Conservation (phyloP, 2,329 filamentous ascomycete species). For the Diaporthe sp. region DNA sequence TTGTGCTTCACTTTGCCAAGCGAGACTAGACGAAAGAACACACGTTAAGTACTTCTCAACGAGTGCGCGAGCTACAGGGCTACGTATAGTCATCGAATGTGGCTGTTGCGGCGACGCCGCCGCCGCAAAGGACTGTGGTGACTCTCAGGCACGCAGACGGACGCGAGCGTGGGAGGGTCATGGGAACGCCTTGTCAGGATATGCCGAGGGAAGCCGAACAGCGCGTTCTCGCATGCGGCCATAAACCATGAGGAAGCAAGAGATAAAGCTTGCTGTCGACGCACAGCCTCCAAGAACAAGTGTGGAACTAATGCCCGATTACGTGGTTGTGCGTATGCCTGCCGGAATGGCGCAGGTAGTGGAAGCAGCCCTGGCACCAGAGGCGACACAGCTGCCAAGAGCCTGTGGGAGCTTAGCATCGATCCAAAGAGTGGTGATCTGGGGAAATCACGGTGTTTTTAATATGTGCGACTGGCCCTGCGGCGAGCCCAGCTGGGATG, state of each 20-base stretch:
- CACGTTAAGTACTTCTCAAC: background rate
- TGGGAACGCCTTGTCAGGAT: background rate
- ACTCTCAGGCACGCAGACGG: background rate
- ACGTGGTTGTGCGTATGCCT: background rate
- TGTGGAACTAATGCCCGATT: background rate
- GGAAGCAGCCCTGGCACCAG: background rate
- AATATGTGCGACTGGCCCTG: constrained; percentile 4
- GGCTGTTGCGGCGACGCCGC: background rate
- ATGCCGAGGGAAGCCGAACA: background rate
- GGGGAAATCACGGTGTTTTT: constrained; percentile 17
- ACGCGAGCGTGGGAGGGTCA: background rate
- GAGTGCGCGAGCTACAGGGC: too few species aligned
- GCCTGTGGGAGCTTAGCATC: constrained; percentile 26
- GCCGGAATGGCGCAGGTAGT: background rate
- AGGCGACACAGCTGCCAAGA: background rate
- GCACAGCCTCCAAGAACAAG: background rate
- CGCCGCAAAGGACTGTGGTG: background rate
- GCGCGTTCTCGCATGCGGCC: too few species aligned
- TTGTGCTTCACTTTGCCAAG: background rate
- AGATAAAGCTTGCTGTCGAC: background rate
- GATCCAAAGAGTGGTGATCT: background rate
- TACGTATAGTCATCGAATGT: background rate
- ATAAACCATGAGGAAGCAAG: background rate
- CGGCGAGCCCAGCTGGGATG: background rate
- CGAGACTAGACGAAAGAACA: background rate